These are phyloP conservation scores for Nectriaceae sp. DNA, from an alignment of 2,329 filamentous ascomycete genomes.

Conservation along the genomic window DNA sequence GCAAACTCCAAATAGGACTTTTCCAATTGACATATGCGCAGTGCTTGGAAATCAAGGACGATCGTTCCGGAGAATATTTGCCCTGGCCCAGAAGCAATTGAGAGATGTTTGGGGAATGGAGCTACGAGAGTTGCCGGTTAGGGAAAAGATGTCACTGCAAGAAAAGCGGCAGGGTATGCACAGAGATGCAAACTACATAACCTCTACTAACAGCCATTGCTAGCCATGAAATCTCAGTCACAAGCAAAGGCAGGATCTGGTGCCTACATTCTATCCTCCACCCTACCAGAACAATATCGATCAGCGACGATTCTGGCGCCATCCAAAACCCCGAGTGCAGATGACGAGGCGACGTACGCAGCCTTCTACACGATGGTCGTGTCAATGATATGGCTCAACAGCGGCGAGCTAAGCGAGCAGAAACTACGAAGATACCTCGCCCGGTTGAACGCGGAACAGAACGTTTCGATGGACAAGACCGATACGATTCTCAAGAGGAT, in stretches of 20 bases:
- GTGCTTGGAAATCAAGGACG: slow-evolving; percentile 72
- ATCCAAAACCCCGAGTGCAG: slow-evolving; percentile 62
- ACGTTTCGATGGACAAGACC: slow-evolving; percentile 74
- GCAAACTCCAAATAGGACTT: neutral
- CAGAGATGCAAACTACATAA: neutral
- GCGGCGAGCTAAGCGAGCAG: slow-evolving; percentile 72
- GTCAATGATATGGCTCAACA: slow-evolving; percentile 72
- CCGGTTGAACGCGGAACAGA: slow-evolving; percentile 73
- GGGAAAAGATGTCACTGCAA: slow-evolving; percentile 78
- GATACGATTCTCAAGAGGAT: slow-evolving; percentile 74
- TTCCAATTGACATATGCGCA: slow-evolving; percentile 36
- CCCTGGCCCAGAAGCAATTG: slow-evolving; percentile 72
- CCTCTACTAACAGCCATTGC: neutral
- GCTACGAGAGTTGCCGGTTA: slow-evolving; percentile 77
- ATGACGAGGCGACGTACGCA: slow-evolving; percentile 76
- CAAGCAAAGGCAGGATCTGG: slow-evolving; percentile 62
- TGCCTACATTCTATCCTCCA: slow-evolving; percentile 76
- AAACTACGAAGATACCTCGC: slow-evolving; percentile 77
- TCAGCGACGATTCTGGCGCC: slow-evolving; percentile 68
- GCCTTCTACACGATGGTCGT: slow-evolving; percentile 82
- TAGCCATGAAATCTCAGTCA: slow-evolving; percentile 47
- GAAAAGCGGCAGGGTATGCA: slow-evolving; percentile 71
- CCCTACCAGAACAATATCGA: slow-evolving; percentile 69
- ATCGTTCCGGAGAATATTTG: slow-evolving; percentile 77
- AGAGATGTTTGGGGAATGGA: slow-evolving; percentile 85